These are phyloP conservation scores for Calonectria fujianensis DNA, from an alignment of 2,329 filamentous ascomycete genomes.

Conservation along the genomic window DNA sequence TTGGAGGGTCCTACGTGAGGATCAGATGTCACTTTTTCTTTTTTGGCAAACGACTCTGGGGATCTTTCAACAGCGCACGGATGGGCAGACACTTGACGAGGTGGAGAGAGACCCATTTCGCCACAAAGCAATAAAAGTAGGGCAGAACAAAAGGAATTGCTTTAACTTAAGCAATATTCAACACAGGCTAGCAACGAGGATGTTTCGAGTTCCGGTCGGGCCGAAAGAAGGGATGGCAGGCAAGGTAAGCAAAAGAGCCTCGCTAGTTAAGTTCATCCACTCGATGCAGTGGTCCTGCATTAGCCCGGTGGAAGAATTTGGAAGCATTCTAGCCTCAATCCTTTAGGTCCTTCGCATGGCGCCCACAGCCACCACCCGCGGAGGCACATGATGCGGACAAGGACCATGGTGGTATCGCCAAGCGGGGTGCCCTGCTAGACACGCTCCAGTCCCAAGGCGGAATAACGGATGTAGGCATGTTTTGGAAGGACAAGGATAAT, in stretches of 20 bases:
- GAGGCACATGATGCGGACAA: neutral
- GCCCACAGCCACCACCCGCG: neutral
- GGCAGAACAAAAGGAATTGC: neutral
- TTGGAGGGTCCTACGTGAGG: neutral
- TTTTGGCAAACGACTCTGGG: neutral
- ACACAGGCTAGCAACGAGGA: too few species aligned
- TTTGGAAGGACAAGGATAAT: neutral
- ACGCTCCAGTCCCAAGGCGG: neutral
- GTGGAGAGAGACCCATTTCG: neutral
- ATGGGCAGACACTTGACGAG: neutral
- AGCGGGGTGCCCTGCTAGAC: neutral
- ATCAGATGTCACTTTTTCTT: neutral
- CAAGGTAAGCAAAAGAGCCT: neutral
- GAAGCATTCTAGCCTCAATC: conserved; percentile 1
- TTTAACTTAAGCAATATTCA: too few species aligned
- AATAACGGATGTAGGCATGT: neutral
- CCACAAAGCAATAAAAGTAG: neutral
- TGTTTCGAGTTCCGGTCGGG: neutral
- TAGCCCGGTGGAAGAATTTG: neutral
- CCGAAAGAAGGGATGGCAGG: neutral
- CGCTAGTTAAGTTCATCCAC: neutral
- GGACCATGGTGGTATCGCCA: neutral
- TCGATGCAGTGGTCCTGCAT: conserved; percentile 12
- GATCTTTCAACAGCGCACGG: conserved; percentile 4
- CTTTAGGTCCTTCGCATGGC: conserved; percentile 3